Evolutionary conservation across 1,284 basidiomycete genomes (phyloP).

Genomic region (Moesziomyces sp.): DNA sequence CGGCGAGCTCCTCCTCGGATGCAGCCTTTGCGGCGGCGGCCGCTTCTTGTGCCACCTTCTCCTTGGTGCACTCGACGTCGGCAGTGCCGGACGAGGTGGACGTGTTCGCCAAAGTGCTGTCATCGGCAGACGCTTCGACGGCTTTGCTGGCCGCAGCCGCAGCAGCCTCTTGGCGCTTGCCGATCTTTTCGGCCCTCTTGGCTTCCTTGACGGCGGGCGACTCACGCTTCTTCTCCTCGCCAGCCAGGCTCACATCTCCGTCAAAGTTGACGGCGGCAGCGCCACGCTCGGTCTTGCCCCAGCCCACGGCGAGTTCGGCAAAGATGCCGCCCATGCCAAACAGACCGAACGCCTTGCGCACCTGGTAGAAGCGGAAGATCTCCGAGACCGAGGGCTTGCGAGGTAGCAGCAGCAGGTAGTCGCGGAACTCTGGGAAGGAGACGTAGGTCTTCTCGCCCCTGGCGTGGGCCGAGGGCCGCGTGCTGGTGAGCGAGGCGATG

Average conservation of each 20-base stretch:
- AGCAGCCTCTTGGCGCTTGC: slow-evolving; percentile 35
- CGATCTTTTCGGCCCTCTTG: slow-evolving; percentile 45
- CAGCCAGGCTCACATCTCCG: slow-evolving; percentile 63
- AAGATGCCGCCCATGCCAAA: slow-evolving; percentile 66
- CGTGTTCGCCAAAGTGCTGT: not conserved
- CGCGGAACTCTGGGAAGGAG: slow-evolving; percentile 66
- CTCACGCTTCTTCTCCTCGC: slow-evolving; percentile 58
- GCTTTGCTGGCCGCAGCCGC: slow-evolving; percentile 31
- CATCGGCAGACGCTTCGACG: slow-evolving; percentile 14
- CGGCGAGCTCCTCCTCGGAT: slow-evolving; percentile 9
- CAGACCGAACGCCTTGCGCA: slow-evolving; percentile 64
- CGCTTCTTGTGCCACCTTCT: slow-evolving; percentile 29
- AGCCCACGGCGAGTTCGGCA: slow-evolving; percentile 61
- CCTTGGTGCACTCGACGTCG: slow-evolving; percentile 17
- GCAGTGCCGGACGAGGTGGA: slow-evolving; percentile 3
- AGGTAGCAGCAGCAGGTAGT: slow-evolving; percentile 65
- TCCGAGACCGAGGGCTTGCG: slow-evolving; percentile 62
- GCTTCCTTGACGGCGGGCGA: slow-evolving; percentile 51
- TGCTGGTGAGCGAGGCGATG: slow-evolving; percentile 62
- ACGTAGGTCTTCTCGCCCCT: slow-evolving; percentile 47
- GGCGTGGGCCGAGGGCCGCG: slow-evolving; percentile 22
- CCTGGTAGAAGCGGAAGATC: slow-evolving; percentile 67
- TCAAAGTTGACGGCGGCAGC: slow-evolving; percentile 63
- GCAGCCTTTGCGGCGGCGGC: slow-evolving; percentile 18
- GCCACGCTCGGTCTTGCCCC: slow-evolving; percentile 63